Evolutionary conservation across 139 green algal species (phyloP).

Genomic region (Mychonastes homosphaera): DNA sequence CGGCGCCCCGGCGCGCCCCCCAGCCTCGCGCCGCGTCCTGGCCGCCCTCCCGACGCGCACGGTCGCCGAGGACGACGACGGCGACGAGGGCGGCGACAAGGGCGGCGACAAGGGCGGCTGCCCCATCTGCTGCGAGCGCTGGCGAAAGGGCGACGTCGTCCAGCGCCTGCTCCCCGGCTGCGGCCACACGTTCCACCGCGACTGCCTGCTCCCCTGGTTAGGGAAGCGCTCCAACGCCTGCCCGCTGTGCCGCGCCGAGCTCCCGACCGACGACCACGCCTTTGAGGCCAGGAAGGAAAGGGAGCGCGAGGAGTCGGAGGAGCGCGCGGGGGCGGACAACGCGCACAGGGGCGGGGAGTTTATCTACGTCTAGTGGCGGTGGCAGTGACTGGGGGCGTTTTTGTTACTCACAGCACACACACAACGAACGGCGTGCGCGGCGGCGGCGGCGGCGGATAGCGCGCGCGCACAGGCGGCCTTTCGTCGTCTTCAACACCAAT

Average conservation of each 20-base stretch:
- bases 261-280: slow-evolving; percentile 49
- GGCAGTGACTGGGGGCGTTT: background rate
- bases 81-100: no score
- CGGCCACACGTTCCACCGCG: background rate
- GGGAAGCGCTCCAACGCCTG: no score
- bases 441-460: background rate
- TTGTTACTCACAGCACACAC: background rate
- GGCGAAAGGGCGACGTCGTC: background rate
- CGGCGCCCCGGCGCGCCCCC: no score
- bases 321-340: slow-evolving; percentile 46
- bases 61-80: no score
- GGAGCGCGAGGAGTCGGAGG: slow-evolving; percentile 38
- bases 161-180: background rate
- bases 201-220: background rate
- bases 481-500: slow-evolving; percentile 3
- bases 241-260: background rate
- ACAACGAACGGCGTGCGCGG: background rate
- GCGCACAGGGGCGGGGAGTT: slow-evolving; percentile 66
- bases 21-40: no score
- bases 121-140: no score
- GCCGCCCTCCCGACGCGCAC: no score
- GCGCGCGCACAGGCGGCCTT: slow-evolving; percentile 8
- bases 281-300: slow-evolving; percentile 72
- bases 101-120: no score
- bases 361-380: slow-evolving; percentile 49